Percentiles rank a stretch among this genome's conserved stretches.
Evolutionary conservation across 352 stramenopile species (phyloP).

Genomic region (Peronospora tabacina): DNA sequence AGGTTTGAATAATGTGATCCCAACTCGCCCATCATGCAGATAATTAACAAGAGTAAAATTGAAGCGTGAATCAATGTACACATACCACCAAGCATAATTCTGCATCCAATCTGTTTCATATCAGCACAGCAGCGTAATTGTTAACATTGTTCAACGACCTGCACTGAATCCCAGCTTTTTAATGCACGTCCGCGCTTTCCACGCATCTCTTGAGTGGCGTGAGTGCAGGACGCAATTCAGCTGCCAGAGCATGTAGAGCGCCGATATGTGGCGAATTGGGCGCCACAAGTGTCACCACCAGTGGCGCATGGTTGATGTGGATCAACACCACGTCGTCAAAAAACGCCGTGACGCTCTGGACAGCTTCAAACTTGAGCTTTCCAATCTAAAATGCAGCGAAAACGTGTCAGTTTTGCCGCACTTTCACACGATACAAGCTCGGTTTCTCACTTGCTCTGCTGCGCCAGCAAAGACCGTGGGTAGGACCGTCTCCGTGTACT

Average conservation of each 20-base stretch:
- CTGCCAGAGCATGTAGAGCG: constrained; percentile 47
- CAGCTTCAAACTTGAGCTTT: constrained; percentile 71
- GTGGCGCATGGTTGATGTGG: constrained; percentile 66
- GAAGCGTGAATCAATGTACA: constrained; percentile 3
- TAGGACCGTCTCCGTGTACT: constrained; percentile 73
- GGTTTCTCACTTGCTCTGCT: constrained; percentile 51
- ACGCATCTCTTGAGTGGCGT: constrained; percentile 63
- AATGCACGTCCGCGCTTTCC: constrained; percentile 67
- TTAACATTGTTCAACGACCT: neutral
- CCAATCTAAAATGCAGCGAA: constrained; percentile 34
- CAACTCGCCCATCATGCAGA: constrained; percentile 2
- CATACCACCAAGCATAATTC: constrained; percentile 11
- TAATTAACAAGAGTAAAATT: constrained; percentile 16
- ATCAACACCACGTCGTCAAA: constrained; percentile 66
- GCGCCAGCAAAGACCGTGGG: constrained; percentile 69
- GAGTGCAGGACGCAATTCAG: constrained; percentile 51
- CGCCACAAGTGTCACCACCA: constrained; percentile 75
- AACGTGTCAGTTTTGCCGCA: neutral
- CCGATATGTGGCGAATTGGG: constrained; percentile 50
- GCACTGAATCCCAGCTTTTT: constrained; percentile 3
- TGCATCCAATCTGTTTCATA: constrained; percentile 8
- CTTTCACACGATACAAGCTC: neutral
- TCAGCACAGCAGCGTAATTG: constrained; percentile 11
- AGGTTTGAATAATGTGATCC: constrained; percentile 12
- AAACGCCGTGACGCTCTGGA: constrained; percentile 68